These are phyloP conservation scores for Parathielavia hyrcaniae DNA, from an alignment of 495 filamentous ascomycete species.

Conservation along the genomic window DNA sequence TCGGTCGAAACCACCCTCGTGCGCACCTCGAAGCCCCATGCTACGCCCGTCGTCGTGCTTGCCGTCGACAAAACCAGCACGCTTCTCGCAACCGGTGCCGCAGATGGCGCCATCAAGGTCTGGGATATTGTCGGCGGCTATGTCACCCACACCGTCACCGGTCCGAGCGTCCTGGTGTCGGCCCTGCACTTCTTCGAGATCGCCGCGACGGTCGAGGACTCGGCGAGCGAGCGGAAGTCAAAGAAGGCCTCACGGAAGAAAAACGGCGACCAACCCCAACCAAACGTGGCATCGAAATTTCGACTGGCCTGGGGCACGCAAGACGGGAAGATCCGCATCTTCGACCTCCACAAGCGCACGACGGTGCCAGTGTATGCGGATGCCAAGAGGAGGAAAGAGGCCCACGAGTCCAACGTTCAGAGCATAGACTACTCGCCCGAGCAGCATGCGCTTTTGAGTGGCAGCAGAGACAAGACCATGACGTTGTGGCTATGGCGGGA, in stretches of 20 bases:
- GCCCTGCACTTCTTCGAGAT: conserved; percentile 88
- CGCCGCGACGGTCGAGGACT: conserved; percentile 36
- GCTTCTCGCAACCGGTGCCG: conserved; percentile 80
- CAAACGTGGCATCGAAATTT: conserved; percentile 50
- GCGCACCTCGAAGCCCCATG: conserved; percentile 83
- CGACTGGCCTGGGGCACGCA: conserved; percentile 85
- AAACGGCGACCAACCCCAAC: conserved; percentile 42
- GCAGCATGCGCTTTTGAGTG: conserved; percentile 73
- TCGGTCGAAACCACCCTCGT: conserved; percentile 59
- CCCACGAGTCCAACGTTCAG: conserved; percentile 88
- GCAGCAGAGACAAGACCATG: conserved; percentile 88
- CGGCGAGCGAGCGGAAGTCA: conserved; percentile 18
- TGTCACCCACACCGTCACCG: conserved; percentile 90
- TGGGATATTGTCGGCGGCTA: conserved; percentile 93
- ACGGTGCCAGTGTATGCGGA: conserved; percentile 60
- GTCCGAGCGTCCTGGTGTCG: conserved; percentile 83
- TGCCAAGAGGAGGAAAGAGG: conserved; percentile 47
- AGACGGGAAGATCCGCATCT: conserved; percentile 85
- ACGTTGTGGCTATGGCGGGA: conserved; percentile 92
- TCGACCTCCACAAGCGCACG: conserved; percentile 79
- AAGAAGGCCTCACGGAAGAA: conserved; percentile 43
- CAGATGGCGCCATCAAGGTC: conserved; percentile 89
- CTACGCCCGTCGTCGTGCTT: conserved; percentile 76
- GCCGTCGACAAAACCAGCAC: conserved; percentile 81
- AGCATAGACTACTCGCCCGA: conserved; percentile 69